Evolutionary conservation across 352 stramenopile genomes (phyloP).

Genomic region (Aphanomyces astaci): DNA sequence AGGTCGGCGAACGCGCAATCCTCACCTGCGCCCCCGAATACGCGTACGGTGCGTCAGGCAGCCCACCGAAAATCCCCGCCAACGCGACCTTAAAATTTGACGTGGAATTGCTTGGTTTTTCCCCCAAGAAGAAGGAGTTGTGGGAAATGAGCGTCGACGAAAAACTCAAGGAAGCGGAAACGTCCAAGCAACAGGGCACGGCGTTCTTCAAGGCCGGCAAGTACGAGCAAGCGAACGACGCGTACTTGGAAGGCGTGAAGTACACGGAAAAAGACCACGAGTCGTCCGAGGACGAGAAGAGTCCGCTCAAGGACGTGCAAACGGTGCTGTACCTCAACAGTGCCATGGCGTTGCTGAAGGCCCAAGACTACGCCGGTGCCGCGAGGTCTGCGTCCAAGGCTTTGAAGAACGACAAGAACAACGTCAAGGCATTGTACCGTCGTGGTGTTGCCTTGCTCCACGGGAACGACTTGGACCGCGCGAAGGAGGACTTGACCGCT

Average conservation of each 20-base stretch:
- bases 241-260: slow-evolving; percentile 66
- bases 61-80: slow-evolving; percentile 90
- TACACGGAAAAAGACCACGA: slow-evolving; percentile 87
- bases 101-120: slow-evolving; percentile 92
- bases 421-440: slow-evolving; percentile 81
- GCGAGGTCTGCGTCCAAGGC: slow-evolving; percentile 69
- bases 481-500: slow-evolving; percentile 81
- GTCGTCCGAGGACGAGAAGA: slow-evolving; percentile 75
- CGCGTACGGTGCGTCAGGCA: slow-evolving; percentile 87
- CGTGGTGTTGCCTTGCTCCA: slow-evolving; percentile 77
- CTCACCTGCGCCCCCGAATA: slow-evolving; percentile 90
- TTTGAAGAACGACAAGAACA: slow-evolving; percentile 72
- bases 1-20: slow-evolving; percentile 91
- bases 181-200: slow-evolving; percentile 87
- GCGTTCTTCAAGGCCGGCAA: slow-evolving; percentile 89
- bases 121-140: slow-evolving; percentile 91
- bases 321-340: slow-evolving; percentile 89
- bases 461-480: slow-evolving; percentile 76
- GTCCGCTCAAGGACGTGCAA: slow-evolving; percentile 78
- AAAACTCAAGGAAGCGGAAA: slow-evolving; percentile 77
- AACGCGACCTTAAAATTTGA: slow-evolving; percentile 94
- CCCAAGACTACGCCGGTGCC: slow-evolving; percentile 83
- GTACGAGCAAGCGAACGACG: slow-evolving; percentile 77
- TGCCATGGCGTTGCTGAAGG: slow-evolving; percentile 93
- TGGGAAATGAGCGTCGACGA: slow-evolving; percentile 86